phyloP scores from a whole-genome alignment of 225 moss, liverwort and hornwort species.

The Asterella californica region DNA sequence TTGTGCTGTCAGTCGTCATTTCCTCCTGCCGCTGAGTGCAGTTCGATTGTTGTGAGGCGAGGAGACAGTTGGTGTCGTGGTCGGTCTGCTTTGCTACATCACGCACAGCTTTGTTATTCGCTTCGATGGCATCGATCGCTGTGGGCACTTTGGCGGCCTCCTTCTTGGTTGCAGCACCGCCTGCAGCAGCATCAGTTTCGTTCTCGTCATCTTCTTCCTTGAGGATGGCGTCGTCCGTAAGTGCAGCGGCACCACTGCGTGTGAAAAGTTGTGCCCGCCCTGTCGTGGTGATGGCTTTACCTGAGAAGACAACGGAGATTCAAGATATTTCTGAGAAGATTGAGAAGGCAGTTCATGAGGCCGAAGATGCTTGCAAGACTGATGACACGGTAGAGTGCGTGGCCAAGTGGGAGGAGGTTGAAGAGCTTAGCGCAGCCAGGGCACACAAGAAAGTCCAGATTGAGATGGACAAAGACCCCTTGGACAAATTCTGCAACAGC shows the following conservation, averaged over 20 bases:
- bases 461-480: conserved; percentile 44
- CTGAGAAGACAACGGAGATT: conserved; percentile 41
- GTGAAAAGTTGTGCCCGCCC: neutral
- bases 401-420: conserved; percentile 64
- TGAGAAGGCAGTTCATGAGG: neutral
- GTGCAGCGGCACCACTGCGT: neutral
- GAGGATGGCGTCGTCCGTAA: conserved; percentile 3
- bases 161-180: neutral
- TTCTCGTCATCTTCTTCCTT: neutral
- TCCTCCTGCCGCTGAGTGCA: neutral
- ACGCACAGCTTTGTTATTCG: neutral
- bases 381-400: conserved; percentile 48
- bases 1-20: neutral
- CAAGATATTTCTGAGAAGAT: conserved; percentile 37
- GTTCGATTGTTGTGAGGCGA: neutral
- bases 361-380: conserved; percentile 18
- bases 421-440: conserved; percentile 40
- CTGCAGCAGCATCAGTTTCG: neutral
- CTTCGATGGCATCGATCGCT: conserved; percentile 21
- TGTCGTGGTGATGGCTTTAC: neutral
- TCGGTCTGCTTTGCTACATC: neutral
- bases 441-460: conserved; percentile 34
- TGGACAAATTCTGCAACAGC: conserved; percentile 60
- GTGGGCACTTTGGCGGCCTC: neutral
- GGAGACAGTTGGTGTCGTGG: too few species aligned